phyloP scores from a whole-genome alignment of 352 stramenopile species.

The Globisporangium polare region DNA sequence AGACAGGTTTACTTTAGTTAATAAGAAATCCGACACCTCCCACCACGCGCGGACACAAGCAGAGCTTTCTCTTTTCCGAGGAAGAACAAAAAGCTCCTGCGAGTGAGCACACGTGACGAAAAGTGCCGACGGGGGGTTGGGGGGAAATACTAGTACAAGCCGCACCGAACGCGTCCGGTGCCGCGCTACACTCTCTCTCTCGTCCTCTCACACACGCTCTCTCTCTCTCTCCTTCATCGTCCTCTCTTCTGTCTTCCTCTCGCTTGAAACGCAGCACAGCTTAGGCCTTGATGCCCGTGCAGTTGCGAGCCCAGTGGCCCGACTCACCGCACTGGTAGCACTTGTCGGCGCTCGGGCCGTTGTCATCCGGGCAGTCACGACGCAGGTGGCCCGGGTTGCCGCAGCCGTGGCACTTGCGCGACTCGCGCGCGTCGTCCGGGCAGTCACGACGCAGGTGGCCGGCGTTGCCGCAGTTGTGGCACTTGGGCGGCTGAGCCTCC shows the following conservation, averaged over 20 bases:
- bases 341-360: slow-evolving; percentile 61
- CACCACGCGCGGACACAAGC: background rate
- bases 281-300: slow-evolving; percentile 54
- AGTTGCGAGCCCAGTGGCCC: slow-evolving; percentile 80
- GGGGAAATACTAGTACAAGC: slow-evolving; percentile 63
- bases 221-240: slow-evolving; percentile 38
- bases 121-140: slow-evolving; percentile 41
- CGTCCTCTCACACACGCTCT: slow-evolving; percentile 30
- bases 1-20: slow-evolving; percentile 10
- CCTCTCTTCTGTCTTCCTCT: slow-evolving; percentile 34
- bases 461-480: slow-evolving; percentile 73
- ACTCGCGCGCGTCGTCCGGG: slow-evolving; percentile 60
- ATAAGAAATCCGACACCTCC: slow-evolving; percentile 10
- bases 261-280: slow-evolving; percentile 17
- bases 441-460: slow-evolving; percentile 74
- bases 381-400: slow-evolving; percentile 64
- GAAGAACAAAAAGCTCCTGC: background rate
- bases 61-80: background rate
- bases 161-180: slow-evolving; percentile 18
- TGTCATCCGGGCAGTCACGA: slow-evolving; percentile 80
- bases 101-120: background rate
- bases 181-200: slow-evolving; percentile 26
- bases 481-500: slow-evolving; percentile 68
- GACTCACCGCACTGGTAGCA: slow-evolving; percentile 80
- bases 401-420: slow-evolving; percentile 75